Conservation (phyloP, 805 yeast genomes). For the Ogataea saltuana region DNA sequence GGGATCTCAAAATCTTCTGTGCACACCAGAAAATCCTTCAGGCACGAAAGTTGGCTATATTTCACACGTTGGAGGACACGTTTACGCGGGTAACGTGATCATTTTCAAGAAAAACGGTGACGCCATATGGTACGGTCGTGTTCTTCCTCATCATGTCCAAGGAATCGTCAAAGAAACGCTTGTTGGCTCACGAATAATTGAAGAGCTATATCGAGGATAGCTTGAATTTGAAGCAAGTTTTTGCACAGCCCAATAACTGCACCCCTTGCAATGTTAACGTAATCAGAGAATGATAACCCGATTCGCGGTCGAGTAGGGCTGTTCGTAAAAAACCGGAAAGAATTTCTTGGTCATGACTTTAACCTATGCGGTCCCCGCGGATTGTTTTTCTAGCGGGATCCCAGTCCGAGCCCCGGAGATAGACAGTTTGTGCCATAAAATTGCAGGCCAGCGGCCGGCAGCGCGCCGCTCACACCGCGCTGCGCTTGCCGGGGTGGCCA, state of each 20-base stretch:
- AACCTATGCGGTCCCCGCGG: slow-evolving; percentile 5
- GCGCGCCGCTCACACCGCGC: no score
- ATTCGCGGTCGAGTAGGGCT: slow-evolving; percentile 2
- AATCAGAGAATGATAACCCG: no score
- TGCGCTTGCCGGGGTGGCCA: no score
- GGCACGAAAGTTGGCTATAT: slow-evolving; percentile 47
- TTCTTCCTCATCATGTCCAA: slow-evolving; percentile 64
- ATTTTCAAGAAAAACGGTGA: slow-evolving; percentile 48
- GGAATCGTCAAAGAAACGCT: slow-evolving; percentile 62
- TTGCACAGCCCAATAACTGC: no score
- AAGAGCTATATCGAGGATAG: slow-evolving; percentile 57
- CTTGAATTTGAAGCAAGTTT: neutral
- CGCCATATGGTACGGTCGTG: slow-evolving; percentile 76
- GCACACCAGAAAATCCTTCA: slow-evolving; percentile 22
- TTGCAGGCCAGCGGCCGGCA: neutral
- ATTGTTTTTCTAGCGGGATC: neutral
- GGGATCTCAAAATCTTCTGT: slow-evolving; percentile 33
- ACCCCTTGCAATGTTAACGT: no score
- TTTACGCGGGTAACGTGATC: slow-evolving; percentile 79
- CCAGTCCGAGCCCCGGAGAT: slow-evolving; percentile 1
- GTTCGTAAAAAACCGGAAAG: slow-evolving; percentile 8
- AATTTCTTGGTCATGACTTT: slow-evolving; percentile 4
- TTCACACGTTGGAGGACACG: slow-evolving; percentile 87
- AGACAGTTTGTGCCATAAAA: no score
- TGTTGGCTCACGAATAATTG: slow-evolving; percentile 47